A percentile compares a stretch with the other conserved stretches of the same genome.
These are phyloP conservation scores for Lasiodiplodia citricola DNA, from an alignment of 2,329 filamentous ascomycete genomes.

Conservation along the genomic window DNA sequence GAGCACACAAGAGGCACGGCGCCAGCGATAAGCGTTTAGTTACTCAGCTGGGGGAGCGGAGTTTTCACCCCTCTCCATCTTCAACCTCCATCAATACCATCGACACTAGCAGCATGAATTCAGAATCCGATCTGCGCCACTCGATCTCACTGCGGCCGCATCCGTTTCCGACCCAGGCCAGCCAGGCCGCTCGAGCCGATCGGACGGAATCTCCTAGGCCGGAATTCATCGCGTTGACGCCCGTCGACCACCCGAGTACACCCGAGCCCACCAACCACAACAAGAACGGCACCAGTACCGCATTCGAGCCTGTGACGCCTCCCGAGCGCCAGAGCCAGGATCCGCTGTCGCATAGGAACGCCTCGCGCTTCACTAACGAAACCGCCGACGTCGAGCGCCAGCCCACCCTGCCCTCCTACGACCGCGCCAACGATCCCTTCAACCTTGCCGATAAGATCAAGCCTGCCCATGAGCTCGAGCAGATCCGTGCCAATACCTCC, in stretches of 20 bases:
- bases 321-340: conserved; percentile 38
- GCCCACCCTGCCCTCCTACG: conserved; percentile 61
- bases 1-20: too few species aligned
- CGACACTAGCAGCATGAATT: conserved; percentile 35
- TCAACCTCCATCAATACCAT: background rate
- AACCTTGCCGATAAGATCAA: conserved; percentile 79
- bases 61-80: background rate
- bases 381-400: conserved; percentile 52
- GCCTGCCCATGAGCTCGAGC: conserved; percentile 73
- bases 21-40: background rate
- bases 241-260: conserved; percentile 34
- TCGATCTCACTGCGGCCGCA: conserved; percentile 55
- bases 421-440: conserved; percentile 77
- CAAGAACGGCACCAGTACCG: conserved; percentile 45
- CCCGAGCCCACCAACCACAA: conserved; percentile 29
- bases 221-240: conserved; percentile 31
- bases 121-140: conserved; percentile 54
- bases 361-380: conserved; percentile 36
- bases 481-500: conserved; percentile 80
- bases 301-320: conserved; percentile 41
- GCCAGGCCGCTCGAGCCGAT: conserved; percentile 33
- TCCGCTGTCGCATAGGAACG: conserved; percentile 42
- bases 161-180: conserved; percentile 50
- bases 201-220: conserved; percentile 5
- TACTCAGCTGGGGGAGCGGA: background rate